Base-by-base conservation (phyloP, 1,284 basidiomycete species). In the Meripilus lineatus region DNA sequence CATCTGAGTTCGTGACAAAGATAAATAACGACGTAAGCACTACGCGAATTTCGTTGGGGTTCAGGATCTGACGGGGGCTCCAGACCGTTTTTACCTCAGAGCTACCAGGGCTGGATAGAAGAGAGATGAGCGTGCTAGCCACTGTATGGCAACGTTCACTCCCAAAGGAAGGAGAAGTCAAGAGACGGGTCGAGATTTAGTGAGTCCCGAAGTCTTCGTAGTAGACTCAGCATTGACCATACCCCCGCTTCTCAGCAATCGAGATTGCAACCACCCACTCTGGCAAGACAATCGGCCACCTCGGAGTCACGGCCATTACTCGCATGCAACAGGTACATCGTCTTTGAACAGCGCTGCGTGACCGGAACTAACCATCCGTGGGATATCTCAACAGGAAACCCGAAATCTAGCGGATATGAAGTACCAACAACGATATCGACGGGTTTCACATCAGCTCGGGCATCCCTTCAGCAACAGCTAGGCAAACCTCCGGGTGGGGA, bases 1-100 rank as follows among this genome's bases (percentile, higher is more conserved):
- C 77, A 5, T 80, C 79, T 0, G 58, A 63, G 8, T 83, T 82
- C 53, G 53, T 84, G 11, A 63, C n/a, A n/a, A n/a, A n/a, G 64
- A 1, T 5, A 4, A 4, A n/a, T 25, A 14, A 21, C 5, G 20
- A 39, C 4, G 32, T 18, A 39, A 4, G 23, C 5, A 25, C 10
- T 24, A n/a, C 23, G 38, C 7, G 5, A 20, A 18, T 18, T 38
- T 35, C 13, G 8, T 37, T 4, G 5, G 5, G 21, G 13, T 15
- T 30, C 10, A 6, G 17, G 20, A 20, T 17, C n/a, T 5, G 35
- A 6, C 14, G 5, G n/a, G 21, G n/a, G 13, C 18, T 15, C 17
- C 18, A 2, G 25, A 18, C 15, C 17, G 11, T 28, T 37, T 8
- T 51, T 44, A 20, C 13, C 17, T 18, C 23, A 11, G 18, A 38